Evolutionary conservation across 257 asterid species (phyloP).

Genomic region (Parsonsia alboflavescens): DNA sequence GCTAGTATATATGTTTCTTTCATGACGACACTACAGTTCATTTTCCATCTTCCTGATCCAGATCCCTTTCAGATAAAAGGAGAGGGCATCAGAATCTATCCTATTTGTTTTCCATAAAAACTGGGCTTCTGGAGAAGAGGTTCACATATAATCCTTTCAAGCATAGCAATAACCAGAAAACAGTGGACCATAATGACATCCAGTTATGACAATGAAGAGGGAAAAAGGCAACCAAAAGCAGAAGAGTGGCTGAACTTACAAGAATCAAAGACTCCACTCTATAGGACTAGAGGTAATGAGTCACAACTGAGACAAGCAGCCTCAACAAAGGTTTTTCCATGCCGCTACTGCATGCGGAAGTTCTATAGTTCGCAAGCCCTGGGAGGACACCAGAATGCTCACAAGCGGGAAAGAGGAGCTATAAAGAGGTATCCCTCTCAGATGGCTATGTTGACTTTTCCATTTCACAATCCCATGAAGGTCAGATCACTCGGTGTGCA

Average conservation of each 20-base stretch:
- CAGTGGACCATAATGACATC: slow-evolving; percentile 31
- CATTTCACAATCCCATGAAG: slow-evolving; percentile 42
- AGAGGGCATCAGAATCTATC: slow-evolving; percentile 23
- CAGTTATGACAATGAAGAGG: slow-evolving; percentile 27
- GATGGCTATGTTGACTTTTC: slow-evolving; percentile 48
- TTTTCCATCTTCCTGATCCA: slow-evolving; percentile 35
- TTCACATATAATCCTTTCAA: neutral
- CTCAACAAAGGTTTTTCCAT: slow-evolving; percentile 63
- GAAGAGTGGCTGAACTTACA: slow-evolving; percentile 71
- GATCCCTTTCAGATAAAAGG: slow-evolving; percentile 33
- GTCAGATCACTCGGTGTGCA: slow-evolving; percentile 80
- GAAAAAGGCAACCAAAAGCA: slow-evolving; percentile 26
- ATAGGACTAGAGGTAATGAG: slow-evolving; percentile 33
- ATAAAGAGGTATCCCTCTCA: slow-evolving; percentile 57
- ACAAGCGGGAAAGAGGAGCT: slow-evolving; percentile 90
- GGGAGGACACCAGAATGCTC: slow-evolving; percentile 99
- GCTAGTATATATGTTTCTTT: slow-evolving; percentile 40
- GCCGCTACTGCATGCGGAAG: slow-evolving; percentile 92
- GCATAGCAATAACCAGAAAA: slow-evolving; percentile 15
- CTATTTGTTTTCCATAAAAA: slow-evolving; percentile 17
- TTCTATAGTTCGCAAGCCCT: slow-evolving; percentile 92
- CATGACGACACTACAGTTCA: slow-evolving; percentile 36
- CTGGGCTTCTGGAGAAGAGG: slow-evolving; percentile 16
- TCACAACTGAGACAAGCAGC: slow-evolving; percentile 36
- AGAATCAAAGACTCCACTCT: slow-evolving; percentile 44